A percentile compares a stretch with the other conserved stretches of the same genome.
These are phyloP conservation scores for Pseudomassariella vexata DNA, from an alignment of 2,329 filamentous ascomycete genomes.

Conservation along the genomic window DNA sequence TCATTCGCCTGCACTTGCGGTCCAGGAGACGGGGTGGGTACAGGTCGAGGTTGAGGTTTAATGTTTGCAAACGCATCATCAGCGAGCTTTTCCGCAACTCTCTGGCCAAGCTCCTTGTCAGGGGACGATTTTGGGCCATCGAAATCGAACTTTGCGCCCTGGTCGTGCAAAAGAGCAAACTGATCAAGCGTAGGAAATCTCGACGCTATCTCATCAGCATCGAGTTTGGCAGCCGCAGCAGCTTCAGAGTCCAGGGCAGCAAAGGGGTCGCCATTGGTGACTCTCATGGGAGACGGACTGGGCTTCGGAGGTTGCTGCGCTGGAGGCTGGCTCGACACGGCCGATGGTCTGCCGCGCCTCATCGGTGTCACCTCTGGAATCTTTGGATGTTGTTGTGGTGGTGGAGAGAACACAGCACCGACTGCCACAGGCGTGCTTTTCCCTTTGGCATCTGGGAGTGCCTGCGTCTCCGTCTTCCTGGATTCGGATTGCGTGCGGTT, in stretches of 20 bases:
- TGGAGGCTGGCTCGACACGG: slow-evolving; percentile 30
- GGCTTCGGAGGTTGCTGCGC: slow-evolving; percentile 37
- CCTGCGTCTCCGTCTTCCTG: slow-evolving; percentile 42
- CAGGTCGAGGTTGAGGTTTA: slow-evolving; percentile 29
- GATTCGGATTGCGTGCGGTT: slow-evolving; percentile 59
- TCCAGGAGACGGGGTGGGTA: slow-evolving; percentile 17
- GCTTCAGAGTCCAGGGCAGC: slow-evolving; percentile 74
- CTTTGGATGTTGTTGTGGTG: slow-evolving; percentile 60
- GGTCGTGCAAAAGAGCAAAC: slow-evolving; percentile 83
- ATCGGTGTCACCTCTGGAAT: slow-evolving; percentile 92
- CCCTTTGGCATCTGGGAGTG: slow-evolving; percentile 45
- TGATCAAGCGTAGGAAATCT: slow-evolving; percentile 90
- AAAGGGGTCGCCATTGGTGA: slow-evolving; percentile 76
- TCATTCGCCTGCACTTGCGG: slow-evolving; percentile 26
- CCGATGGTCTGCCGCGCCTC: slow-evolving; percentile 78
- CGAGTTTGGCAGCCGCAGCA: slow-evolving; percentile 37
- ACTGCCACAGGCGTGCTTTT: slow-evolving; percentile 58
- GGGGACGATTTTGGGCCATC: slow-evolving; percentile 47
- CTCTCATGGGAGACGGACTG: slow-evolving; percentile 64
- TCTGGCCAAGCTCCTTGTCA: slow-evolving; percentile 53
- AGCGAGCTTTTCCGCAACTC: slow-evolving; percentile 69
- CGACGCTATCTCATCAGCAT: slow-evolving; percentile 73
- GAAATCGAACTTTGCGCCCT: slow-evolving; percentile 80
- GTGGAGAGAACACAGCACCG: slow-evolving; percentile 77
- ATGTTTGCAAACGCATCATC: slow-evolving; percentile 80